A percentile compares a stretch with the other conserved stretches of the same genome.
Conservation (phyloP, 2,329 filamentous ascomycete species). For the Tricladium varicosporioides region DNA sequence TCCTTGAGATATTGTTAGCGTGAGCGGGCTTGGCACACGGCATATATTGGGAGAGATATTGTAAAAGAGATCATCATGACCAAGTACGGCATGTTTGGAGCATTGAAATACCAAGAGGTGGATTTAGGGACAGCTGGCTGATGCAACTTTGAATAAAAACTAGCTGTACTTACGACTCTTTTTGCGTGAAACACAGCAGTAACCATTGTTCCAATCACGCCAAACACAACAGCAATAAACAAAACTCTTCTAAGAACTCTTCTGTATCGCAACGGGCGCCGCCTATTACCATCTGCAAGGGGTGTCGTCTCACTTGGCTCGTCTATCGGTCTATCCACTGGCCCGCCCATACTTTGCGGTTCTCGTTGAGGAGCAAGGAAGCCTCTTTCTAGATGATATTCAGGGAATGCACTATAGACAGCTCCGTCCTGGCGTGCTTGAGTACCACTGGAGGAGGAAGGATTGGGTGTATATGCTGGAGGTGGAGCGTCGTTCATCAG, state of each 20-base stretch:
- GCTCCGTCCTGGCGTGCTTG: constrained; percentile 6
- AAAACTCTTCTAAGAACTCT: constrained; percentile 15
- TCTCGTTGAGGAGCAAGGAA: constrained; percentile 12
- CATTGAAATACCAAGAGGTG: too few species aligned
- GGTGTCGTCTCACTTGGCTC: constrained; percentile 24
- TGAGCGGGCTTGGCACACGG: too few species aligned
- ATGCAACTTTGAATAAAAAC: too few species aligned
- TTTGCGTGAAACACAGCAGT: constrained; percentile 6
- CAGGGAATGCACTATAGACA: constrained; percentile 28
- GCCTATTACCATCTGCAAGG: constrained; percentile 13
- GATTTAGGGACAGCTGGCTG: too few species aligned
- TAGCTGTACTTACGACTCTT: constrained; percentile 14
- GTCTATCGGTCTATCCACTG: constrained; percentile 8
- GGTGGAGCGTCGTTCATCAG: constrained; percentile 27
- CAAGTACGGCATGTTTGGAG: background rate
- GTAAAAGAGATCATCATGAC: background rate
- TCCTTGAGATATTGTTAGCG: background rate
- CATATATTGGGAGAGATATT: background rate
- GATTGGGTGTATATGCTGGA: constrained; percentile 28
- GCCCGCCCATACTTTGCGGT: constrained; percentile 31
- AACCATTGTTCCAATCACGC: constrained; percentile 12
- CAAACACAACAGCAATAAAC: constrained; percentile 21
- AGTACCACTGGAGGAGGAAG: background rate
- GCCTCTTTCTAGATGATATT: constrained; percentile 25
- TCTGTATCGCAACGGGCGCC: constrained; percentile 6